Conservation (phyloP, 2,329 filamentous ascomycete genomes). For the Westerdykella sp. region DNA sequence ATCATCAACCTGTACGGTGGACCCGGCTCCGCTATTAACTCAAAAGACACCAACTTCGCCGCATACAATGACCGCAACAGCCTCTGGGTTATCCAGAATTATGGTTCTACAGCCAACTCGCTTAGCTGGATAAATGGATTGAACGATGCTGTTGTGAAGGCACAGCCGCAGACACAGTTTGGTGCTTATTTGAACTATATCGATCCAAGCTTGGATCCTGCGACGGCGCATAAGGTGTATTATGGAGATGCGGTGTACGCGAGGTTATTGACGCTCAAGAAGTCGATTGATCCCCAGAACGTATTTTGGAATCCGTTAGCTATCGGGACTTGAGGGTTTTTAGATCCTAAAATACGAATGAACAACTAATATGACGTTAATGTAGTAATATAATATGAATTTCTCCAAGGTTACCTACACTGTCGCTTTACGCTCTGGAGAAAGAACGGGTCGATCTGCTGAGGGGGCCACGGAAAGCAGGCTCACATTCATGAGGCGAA, state of each 20-base stretch:
- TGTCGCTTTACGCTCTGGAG: too few species aligned
- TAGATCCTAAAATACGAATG: too few species aligned
- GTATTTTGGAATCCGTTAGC: conserved; percentile 38
- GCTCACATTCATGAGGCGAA: too few species aligned
- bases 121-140: conserved; percentile 40
- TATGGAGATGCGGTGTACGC: conserved; percentile 38
- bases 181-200: conserved; percentile 52
- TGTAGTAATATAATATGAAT: too few species aligned
- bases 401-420: too few species aligned
- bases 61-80: conserved; percentile 33
- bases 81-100: conserved; percentile 37
- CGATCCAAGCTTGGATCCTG: conserved; percentile 44
- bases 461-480: too few species aligned
- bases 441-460: too few species aligned
- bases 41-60: conserved; percentile 27
- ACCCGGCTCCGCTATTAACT: conserved; percentile 32
- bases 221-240: conserved; percentile 47
- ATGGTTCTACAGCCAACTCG: conserved; percentile 16
- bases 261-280: conserved; percentile 35
- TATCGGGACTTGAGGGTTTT: conserved; percentile 19
- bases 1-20: conserved; percentile 39
- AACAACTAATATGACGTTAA: too few species aligned
- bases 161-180: conserved; percentile 37
- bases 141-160: conserved; percentile 35
- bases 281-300: conserved; percentile 35